Evolutionary conservation across 306 rosid species (phyloP).

Genomic region (Quercus mongolica): DNA sequence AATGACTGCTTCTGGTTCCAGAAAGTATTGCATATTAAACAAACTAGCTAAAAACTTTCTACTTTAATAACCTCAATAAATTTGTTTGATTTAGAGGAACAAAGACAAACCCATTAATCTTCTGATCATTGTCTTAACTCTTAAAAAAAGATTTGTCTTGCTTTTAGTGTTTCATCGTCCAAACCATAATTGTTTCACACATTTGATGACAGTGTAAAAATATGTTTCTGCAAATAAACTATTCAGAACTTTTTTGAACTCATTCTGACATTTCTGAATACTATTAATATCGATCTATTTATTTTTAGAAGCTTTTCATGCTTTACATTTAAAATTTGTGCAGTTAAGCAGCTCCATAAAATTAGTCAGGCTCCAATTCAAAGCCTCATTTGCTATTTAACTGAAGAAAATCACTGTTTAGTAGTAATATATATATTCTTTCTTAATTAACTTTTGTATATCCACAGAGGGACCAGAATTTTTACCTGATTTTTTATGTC

Average conservation of each 20-base stretch:
- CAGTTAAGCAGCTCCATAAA: not conserved
- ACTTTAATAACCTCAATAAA: not conserved
- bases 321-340: not conserved
- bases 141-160: not conserved
- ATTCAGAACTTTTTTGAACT: not conserved
- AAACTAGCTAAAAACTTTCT: not conserved
- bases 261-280: not conserved
- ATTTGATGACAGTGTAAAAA: not conserved
- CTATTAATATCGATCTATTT: not conserved
- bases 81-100: not conserved
- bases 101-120: not conserved
- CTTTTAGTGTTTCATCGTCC: not conserved
- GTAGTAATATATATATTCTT: not conserved
- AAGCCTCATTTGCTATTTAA: too few species aligned
- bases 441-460: not conserved
- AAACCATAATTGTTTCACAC: not conserved
- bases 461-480: not conserved
- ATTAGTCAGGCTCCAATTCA: not conserved
- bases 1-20: constrained; percentile 27
- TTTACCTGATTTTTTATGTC: not conserved
- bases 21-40: not conserved
- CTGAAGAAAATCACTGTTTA: too few species aligned
- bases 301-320: not conserved
- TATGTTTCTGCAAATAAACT: not conserved
- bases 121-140: not conserved